These are phyloP conservation scores for Eucalyptus virginea DNA, from an alignment of 345 rosid genomes.

Conservation along the genomic window DNA sequence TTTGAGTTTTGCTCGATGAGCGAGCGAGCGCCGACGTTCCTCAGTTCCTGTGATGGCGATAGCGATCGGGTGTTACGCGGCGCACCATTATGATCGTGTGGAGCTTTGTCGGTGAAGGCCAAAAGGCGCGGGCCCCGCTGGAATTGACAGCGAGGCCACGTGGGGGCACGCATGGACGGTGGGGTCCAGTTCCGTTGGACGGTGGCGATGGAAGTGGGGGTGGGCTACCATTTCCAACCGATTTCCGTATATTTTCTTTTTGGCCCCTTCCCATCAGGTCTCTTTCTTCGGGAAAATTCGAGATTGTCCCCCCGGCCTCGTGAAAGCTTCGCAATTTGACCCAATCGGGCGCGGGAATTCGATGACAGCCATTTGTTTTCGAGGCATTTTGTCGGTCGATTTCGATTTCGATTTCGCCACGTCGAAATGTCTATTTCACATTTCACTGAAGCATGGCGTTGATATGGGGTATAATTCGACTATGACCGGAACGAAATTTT, in stretches of 20 bases:
- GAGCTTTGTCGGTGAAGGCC: not conserved
- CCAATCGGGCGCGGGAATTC: not conserved
- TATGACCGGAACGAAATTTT: not conserved
- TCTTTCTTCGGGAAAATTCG: not conserved
- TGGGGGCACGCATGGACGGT: not conserved
- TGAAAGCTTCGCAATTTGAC: not conserved
- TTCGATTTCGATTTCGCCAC: not conserved
- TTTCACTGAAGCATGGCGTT: not conserved
- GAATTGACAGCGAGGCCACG: not conserved
- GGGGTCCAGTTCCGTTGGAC: not conserved
- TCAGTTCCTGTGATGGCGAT: not conserved
- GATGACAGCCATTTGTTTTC: not conserved
- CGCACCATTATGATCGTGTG: not conserved
- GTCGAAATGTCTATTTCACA: not conserved
- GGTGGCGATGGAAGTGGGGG: not conserved
- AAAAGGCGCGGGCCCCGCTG: not conserved
- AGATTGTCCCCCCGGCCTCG: not conserved
- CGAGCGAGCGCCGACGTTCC: not conserved
- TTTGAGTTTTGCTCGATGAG: not conserved
- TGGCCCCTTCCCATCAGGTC: not conserved
- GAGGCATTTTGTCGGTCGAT: not conserved
- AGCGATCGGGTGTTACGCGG: not conserved
- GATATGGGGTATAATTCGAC: not conserved
- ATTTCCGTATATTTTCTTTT: not conserved
- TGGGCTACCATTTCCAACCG: not conserved